A percentile compares a stretch with the other conserved stretches of the same genome.
phyloP scores from a whole-genome alignment of 202 grass and related monocot genomes.

The Sporobolus alterniflorus region DNA sequence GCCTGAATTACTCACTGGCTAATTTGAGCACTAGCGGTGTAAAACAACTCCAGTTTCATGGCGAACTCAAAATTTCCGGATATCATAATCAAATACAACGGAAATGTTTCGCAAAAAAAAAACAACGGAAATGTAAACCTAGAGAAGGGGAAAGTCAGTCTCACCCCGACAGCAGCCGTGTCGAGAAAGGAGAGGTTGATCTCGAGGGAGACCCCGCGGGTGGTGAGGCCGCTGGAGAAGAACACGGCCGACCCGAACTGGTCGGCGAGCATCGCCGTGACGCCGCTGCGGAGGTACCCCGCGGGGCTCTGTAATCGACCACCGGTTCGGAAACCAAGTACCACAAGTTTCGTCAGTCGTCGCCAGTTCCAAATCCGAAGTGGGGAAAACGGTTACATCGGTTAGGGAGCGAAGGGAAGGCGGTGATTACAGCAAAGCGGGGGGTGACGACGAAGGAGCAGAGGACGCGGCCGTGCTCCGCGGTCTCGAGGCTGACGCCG shows the following conservation, averaged over 20 bases:
- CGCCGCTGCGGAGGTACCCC: slow-evolving; percentile 63
- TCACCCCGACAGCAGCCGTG: slow-evolving; percentile 61
- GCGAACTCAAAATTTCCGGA: not conserved
- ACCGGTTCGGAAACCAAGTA: not conserved
- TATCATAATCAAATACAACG: not conserved
- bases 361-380: slow-evolving; percentile 10
- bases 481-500: slow-evolving; percentile 55
- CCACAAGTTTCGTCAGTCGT: not conserved
- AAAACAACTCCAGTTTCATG: not conserved
- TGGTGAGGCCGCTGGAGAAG: slow-evolving; percentile 34
- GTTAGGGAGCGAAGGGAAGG: not conserved
- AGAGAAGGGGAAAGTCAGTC: slow-evolving; percentile 7
- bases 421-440: slow-evolving; percentile 47
- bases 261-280: slow-evolving; percentile 76
- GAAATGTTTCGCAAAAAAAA: slow-evolving; percentile 4
- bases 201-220: slow-evolving; percentile 74
- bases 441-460: slow-evolving; percentile 70
- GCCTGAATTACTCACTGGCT: not conserved
- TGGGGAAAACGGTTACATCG: not conserved
- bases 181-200: slow-evolving; percentile 77
- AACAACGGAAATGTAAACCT: not conserved
- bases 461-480: slow-evolving; percentile 70
- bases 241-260: slow-evolving; percentile 72
- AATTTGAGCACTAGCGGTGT: not conserved
- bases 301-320: slow-evolving; percentile 47